A percentile compares a stretch with the other conserved stretches of the same genome.
Conservation (phyloP, 495 filamentous ascomycete genomes). For the Aspergillus campestris region DNA sequence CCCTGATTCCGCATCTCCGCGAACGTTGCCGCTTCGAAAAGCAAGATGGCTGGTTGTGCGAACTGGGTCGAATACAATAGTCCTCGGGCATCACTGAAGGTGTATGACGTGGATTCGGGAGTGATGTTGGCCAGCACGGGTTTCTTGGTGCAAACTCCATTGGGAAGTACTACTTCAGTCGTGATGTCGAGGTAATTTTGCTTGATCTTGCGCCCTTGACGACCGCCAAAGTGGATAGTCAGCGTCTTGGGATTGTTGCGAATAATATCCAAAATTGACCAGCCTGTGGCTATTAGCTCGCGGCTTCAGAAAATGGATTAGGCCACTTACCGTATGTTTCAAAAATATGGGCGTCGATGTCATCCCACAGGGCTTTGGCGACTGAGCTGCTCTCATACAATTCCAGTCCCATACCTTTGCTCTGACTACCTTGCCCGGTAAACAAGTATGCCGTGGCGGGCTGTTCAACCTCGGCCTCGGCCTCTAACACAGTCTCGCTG, state of each 20-base stretch:
- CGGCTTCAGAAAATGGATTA: background rate
- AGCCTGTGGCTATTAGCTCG: conserved; percentile 18
- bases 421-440: conserved; percentile 37
- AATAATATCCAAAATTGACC: conserved; percentile 30
- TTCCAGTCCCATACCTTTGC: conserved; percentile 35
- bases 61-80: conserved; percentile 35
- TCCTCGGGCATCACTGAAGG: conserved; percentile 21
- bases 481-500: conserved; percentile 23
- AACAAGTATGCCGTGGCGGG: conserved; percentile 33
- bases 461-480: conserved; percentile 29
- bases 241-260: conserved; percentile 30
- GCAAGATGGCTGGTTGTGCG: conserved; percentile 29
- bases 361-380: conserved; percentile 31
- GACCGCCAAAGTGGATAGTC: conserved; percentile 34
- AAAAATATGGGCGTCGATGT: conserved; percentile 25
- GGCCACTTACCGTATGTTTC: conserved; percentile 26
- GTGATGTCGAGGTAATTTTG: conserved; percentile 29
- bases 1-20: conserved; percentile 22
- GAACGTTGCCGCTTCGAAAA: conserved; percentile 29
- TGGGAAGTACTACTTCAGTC: conserved; percentile 3
- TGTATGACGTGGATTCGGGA: conserved; percentile 18
- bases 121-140: conserved; percentile 18
- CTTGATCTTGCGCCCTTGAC: conserved; percentile 23
- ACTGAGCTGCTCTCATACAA: conserved; percentile 23
- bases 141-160: conserved; percentile 6